phyloP scores from a whole-genome alignment of 345 rosid species.

The Isatis tinctoria region DNA sequence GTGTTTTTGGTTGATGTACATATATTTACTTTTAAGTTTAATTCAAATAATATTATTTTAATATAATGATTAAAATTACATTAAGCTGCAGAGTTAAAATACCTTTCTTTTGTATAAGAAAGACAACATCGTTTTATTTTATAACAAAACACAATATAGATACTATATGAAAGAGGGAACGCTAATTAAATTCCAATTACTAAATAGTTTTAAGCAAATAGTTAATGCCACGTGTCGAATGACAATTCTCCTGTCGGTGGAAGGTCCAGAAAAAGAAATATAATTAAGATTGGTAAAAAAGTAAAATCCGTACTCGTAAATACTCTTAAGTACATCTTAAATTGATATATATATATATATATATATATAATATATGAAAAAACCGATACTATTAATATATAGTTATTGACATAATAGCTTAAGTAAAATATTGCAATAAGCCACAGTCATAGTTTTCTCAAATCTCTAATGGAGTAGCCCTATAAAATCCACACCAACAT shows the following conservation, averaged over 20 bases:
- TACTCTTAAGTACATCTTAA: not conserved
- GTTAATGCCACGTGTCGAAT: constrained; percentile 2
- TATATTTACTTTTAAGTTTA: not conserved
- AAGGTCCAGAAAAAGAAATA: not conserved
- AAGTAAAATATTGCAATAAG: not conserved
- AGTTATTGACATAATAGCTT: not conserved
- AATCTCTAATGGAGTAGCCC: not conserved
- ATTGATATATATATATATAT: not conserved
- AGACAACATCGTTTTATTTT: not conserved
- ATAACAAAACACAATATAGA: not conserved
- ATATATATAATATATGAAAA: not conserved
- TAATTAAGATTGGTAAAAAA: not conserved
- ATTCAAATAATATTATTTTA: not conserved
- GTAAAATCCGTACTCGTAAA: not conserved
- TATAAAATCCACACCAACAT: constrained; percentile 5
- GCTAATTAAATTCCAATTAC: not conserved
- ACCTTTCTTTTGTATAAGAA: not conserved
- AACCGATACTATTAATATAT: not conserved
- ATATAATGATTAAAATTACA: not conserved
- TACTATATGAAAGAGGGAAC: not conserved
- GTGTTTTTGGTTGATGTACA: not conserved
- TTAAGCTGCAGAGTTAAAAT: not conserved
- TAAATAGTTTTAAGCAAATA: not conserved
- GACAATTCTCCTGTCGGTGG: constrained; percentile 17
- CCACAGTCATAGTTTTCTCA: not conserved